Evolutionary conservation across 805 yeast species (phyloP).

Genomic region (Scheffersomyces spartinae): DNA sequence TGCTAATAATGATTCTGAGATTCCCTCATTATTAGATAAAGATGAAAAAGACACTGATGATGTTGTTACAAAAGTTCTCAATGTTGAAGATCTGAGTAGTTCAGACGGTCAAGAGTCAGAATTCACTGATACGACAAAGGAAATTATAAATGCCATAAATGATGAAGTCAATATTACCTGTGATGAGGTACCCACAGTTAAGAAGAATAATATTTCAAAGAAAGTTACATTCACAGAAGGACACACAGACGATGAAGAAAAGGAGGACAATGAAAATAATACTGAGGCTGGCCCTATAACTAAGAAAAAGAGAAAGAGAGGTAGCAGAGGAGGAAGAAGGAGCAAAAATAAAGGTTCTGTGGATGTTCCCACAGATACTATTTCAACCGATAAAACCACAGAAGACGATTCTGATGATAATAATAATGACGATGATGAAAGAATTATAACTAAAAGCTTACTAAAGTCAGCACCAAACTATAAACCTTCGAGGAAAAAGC

Average conservation of each 20-base stretch:
- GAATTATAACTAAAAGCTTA: constrained; percentile 6
- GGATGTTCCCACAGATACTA: constrained; percentile 4
- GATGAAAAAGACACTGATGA: constrained; percentile 2
- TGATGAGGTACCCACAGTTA: no score
- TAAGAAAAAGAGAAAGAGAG: constrained; percentile 65
- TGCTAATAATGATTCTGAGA: no score
- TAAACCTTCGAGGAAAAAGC: constrained; percentile 10
- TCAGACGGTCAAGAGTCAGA: no score
- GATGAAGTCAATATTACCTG: constrained; percentile 5
- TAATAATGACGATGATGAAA: constrained; percentile 4
- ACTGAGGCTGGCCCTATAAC: constrained; percentile 7
- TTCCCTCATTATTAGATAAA: no score
- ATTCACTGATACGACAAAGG: no score
- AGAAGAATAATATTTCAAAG: constrained; percentile 4
- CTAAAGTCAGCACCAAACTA: constrained; percentile 1
- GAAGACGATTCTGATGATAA: constrained; percentile 5
- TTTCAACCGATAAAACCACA: constrained; percentile 2
- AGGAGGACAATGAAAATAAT: constrained; percentile 2
- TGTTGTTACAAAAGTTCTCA: no score
- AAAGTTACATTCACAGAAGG: constrained; percentile 14
- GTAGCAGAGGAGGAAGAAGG: constrained; percentile 74
- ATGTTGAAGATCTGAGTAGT: no score
- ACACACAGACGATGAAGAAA: constrained; percentile 11
- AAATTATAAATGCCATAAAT: neutral
- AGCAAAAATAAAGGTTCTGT: constrained; percentile 22